Percentiles rank a stretch among this genome's conserved stretches.
Conservation (phyloP, 495 filamentous ascomycete genomes). For the Xylaria venustula region DNA sequence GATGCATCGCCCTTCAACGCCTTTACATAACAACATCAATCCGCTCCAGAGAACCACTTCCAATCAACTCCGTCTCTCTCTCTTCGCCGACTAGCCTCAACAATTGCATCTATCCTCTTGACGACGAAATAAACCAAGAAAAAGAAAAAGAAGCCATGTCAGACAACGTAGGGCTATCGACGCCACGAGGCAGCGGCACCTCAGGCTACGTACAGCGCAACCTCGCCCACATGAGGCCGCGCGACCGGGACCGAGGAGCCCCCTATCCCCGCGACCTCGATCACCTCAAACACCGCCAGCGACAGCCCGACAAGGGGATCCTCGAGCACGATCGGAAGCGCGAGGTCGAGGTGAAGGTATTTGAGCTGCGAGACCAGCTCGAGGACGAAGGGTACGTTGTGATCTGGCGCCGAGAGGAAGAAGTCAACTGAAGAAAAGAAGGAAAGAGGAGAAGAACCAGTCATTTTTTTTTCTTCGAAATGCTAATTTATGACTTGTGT, state of each 20-base stretch:
- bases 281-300: slow-evolving; percentile 63
- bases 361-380: slow-evolving; percentile 82
- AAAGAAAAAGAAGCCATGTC: slow-evolving; percentile 60
- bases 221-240: slow-evolving; percentile 78
- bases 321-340: slow-evolving; percentile 89
- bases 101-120: background rate
- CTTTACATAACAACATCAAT: too few species aligned
- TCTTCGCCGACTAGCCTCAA: background rate
- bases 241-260: slow-evolving; percentile 51
- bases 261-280: slow-evolving; percentile 66
- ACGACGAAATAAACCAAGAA: too few species aligned
- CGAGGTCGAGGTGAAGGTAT: slow-evolving; percentile 86
- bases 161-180: slow-evolving; percentile 95
- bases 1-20: too few species aligned
- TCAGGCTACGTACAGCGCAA: slow-evolving; percentile 98
- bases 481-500: too few species aligned
- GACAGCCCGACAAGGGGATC: slow-evolving; percentile 86
- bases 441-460: background rate
- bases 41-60: too few species aligned
- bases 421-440: background rate
- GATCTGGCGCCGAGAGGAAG: too few species aligned
- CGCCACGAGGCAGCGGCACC: slow-evolving; percentile 91
- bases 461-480: too few species aligned
- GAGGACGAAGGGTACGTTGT: slow-evolving; percentile 74
- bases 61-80: background rate